phyloP scores from a whole-genome alignment of 768 basidiomycete species.

The Tubosaeta sp. region DNA sequence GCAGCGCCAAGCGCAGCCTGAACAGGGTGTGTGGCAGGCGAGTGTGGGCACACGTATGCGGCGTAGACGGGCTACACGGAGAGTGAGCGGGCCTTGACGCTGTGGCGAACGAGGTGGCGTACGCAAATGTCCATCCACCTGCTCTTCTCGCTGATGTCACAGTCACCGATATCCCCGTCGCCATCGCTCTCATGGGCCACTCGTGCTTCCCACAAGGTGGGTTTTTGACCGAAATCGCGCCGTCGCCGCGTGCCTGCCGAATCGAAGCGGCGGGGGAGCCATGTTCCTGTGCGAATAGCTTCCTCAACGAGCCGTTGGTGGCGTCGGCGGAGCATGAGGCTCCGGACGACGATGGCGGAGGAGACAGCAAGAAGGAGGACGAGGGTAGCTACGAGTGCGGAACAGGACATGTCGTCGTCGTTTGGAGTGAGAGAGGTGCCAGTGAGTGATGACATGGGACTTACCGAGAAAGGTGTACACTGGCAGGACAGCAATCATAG shows the following conservation, averaged over 20 bases:
- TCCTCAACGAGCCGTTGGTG: constrained; percentile 57
- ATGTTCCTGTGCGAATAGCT: constrained; percentile 62
- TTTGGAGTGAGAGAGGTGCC: too few species aligned
- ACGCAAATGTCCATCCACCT: constrained; percentile 30
- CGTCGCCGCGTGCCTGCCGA: constrained; percentile 15
- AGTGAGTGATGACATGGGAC: too few species aligned
- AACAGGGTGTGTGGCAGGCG: constrained; percentile 2
- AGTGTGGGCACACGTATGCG: constrained; percentile 12
- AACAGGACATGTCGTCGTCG: constrained; percentile 25
- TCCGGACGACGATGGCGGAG: constrained; percentile 61
- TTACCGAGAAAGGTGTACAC: constrained; percentile 33
- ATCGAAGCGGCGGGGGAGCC: constrained; percentile 36
- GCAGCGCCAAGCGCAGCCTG: background rate
- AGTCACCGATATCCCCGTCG: background rate
- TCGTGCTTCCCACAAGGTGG: constrained; percentile 28
- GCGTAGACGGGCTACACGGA: constrained; percentile 22
- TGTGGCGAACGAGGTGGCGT: background rate
- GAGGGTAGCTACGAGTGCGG: constrained; percentile 56
- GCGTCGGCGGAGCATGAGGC: constrained; percentile 58
- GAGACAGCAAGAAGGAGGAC: constrained; percentile 66
- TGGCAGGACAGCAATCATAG: constrained; percentile 5
- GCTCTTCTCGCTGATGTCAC: constrained; percentile 15
- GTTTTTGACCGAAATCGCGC: constrained; percentile 30
- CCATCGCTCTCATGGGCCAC: constrained; percentile 11
- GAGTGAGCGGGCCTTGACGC: background rate